Percentiles rank a stretch among this genome's conserved stretches.
These are phyloP conservation scores for Delitschia confertaspora DNA, from an alignment of 495 filamentous ascomycete species.

Conservation along the genomic window DNA sequence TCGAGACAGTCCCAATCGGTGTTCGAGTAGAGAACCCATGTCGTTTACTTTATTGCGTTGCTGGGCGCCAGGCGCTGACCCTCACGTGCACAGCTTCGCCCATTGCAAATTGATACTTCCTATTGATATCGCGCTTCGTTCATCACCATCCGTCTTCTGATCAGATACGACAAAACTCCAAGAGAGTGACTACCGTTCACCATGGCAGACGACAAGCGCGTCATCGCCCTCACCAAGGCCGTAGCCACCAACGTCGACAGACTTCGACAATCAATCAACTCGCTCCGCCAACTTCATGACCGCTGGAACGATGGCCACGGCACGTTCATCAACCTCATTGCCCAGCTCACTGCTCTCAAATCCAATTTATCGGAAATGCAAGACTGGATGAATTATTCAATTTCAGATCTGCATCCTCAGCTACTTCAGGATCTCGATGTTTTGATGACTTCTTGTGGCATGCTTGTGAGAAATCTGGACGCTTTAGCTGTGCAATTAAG, in stretches of 20 bases:
- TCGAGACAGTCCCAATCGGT: no score
- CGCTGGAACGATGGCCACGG: conserved; percentile 19
- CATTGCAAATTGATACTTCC: no score
- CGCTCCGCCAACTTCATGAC: conserved; percentile 20
- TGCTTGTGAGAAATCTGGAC: conserved; percentile 14
- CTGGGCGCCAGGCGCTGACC: no score
- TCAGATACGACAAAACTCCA: no score
- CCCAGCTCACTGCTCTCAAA: conserved; percentile 20
- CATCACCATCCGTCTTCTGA: no score
- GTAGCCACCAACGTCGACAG: conserved; percentile 11
- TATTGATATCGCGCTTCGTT: no score
- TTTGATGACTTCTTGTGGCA: conserved; percentile 16
- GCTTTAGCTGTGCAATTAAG: conserved; percentile 6
- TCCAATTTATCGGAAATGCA: conserved; percentile 21
- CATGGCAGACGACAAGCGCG: conserved; percentile 9
- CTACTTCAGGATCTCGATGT: conserved; percentile 20
- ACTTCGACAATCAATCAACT: conserved; percentile 21
- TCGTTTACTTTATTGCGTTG: no score
- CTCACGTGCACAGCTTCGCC: no score
- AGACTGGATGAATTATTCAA: conserved; percentile 25
- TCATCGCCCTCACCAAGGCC: conserved; percentile 9
- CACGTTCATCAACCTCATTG: conserved; percentile 24
- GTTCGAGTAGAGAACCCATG: no score
- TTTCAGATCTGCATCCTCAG: conserved; percentile 20
- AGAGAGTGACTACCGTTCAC: background rate